Percentiles rank a stretch among this genome's conserved stretches.
Evolutionary conservation across 495 filamentous ascomycete genomes (phyloP).

Genomic region (Mytilinidion resinicola): DNA sequence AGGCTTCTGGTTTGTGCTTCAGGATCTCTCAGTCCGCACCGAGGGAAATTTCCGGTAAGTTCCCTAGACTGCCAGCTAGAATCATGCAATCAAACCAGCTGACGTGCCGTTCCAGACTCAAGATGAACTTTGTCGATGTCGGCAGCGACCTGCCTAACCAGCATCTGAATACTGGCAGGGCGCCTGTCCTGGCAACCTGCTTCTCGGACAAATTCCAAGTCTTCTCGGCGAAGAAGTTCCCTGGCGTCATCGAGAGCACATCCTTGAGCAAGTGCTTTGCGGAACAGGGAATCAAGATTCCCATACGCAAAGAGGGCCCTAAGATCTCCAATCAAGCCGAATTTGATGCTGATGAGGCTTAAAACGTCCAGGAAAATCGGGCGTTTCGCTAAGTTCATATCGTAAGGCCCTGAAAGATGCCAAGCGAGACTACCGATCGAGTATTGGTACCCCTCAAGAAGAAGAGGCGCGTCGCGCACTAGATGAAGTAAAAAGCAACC

Average conservation of each 20-base stretch:
- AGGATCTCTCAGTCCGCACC: conserved; percentile 89
- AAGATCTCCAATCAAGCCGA: conserved; percentile 52
- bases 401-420: no score
- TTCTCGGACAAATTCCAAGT: conserved; percentile 92
- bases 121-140: conserved; percentile 83
- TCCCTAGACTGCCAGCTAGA: not conserved
- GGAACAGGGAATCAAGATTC: conserved; percentile 92
- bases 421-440: no score
- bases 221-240: conserved; percentile 95
- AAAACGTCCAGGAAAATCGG: no score
- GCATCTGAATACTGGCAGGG: conserved; percentile 66
- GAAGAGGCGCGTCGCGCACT: no score
- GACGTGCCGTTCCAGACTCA: conserved; percentile 42
- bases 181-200: conserved; percentile 77
- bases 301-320: conserved; percentile 79
- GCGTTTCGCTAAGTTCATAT: no score
- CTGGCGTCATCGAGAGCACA: conserved; percentile 92
- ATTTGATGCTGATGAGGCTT: conserved; percentile 60
- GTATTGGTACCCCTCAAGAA: no score
- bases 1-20: conserved; percentile 94
- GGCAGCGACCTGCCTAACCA: conserved; percentile 42
- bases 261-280: conserved; percentile 91
- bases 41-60: conserved; percentile 84
- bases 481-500: no score
- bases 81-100: conserved; percentile 16